Evolutionary conservation across 148 eudicot genomes (phyloP), one percentile per base, ranked within the genome.

Genomic region (Chenopodium quinoa): DNA sequence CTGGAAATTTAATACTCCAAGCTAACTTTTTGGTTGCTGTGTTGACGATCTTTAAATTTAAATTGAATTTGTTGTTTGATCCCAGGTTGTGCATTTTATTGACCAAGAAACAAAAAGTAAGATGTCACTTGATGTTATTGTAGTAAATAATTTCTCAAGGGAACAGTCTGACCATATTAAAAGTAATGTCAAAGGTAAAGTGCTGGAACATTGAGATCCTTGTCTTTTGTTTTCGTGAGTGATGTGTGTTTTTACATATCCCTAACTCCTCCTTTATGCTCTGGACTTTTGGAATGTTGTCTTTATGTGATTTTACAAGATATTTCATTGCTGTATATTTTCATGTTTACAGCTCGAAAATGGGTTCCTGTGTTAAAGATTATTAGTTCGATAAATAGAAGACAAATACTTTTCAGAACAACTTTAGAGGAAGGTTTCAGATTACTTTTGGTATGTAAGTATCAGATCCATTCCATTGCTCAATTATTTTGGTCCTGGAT

Each of bases 71-170:
- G 60, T 47, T 71, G 27, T 54, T 56, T 69, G 29, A 71, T 84
- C 75, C 86, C 89, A 93, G 98, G 89, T 90, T 60, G 88, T 95
- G 68, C 79, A 73, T 50, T 89, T 95, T 88, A 89, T 83, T 79
- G 81, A 90, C 37, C 72, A 86, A 84, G 89, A 89, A 79, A 88
- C 73, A 50, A 88, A 84, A 50, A 81, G 60, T 66, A 47, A 75
- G 63, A 86, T 70, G 81, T 75, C 78, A 13, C 79, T 32, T 48
- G 83, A 85, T 87, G 74, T 82, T 82, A 86, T 95, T 83, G 66
- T 90, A 70, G 85, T 93, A 56, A 83, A 79, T 63, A 83, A 80
- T 29, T 75, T 74, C 40, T 76, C 87, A 69, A 75, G 60, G 65
- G 87, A 85, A 78, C 75, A 81, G 44, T 84, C 60, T 8, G 82